Percentiles rank a stretch among this genome's conserved stretches.
These are phyloP conservation scores for Cyberlindnera mycetangii DNA, from an alignment of 805 yeast species.

Conservation along the genomic window DNA sequence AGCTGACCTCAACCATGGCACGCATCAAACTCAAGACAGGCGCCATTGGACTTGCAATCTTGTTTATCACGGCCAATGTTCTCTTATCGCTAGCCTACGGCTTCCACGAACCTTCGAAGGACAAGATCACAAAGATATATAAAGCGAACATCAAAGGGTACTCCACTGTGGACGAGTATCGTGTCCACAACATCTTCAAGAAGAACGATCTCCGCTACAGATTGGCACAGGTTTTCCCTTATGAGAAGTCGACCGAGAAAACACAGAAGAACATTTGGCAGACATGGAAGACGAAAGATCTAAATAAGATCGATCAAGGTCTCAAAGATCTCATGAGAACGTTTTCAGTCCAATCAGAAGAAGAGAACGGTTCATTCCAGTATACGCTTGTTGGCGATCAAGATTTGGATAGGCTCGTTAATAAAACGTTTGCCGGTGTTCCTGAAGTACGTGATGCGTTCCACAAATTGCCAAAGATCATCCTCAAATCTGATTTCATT, in stretches of 20 bases:
- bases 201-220: constrained; percentile 11
- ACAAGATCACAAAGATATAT: neutral
- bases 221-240: constrained; percentile 17
- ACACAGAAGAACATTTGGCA: constrained; percentile 47
- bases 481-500: constrained; percentile 89
- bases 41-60: neutral
- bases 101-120: constrained; percentile 11
- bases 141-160: constrained; percentile 9
- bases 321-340: constrained; percentile 8
- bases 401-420: constrained; percentile 27
- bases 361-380: constrained; percentile 8
- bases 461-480: constrained; percentile 68
- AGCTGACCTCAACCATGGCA: neutral
- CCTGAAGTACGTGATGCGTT: constrained; percentile 80
- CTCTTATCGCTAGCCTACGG: constrained; percentile 5
- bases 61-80: constrained; percentile 1
- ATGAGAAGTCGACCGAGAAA: constrained; percentile 8
- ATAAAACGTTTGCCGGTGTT: constrained; percentile 39
- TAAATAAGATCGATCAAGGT: constrained; percentile 10
- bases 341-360: constrained; percentile 6
- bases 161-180: constrained; percentile 13
- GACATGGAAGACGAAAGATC: constrained; percentile 38
- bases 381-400: constrained; percentile 32
- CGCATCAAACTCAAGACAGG: constrained; percentile 3
- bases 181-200: constrained; percentile 9